phyloP scores from a whole-genome alignment of 2,329 filamentous ascomycete species.

The Cryphonectria parasitica region DNA sequence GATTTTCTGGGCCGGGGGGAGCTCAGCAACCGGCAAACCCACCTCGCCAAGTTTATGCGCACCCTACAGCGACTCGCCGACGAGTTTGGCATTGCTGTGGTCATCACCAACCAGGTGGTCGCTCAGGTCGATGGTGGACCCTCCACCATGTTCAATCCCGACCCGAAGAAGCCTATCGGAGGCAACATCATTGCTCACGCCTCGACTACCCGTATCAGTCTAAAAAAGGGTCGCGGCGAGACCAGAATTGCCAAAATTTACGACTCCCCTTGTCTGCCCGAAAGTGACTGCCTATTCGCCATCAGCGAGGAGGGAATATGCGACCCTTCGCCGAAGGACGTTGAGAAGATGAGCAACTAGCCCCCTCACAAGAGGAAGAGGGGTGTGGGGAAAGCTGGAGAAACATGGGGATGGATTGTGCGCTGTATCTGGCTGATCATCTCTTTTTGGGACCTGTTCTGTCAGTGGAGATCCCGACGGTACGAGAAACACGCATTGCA shows the following conservation, averaged over 20 bases:
- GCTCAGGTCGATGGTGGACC: conserved; percentile 97
- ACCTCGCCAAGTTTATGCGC: conserved; percentile 87
- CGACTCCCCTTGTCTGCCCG: conserved; percentile 94
- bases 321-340: conserved; percentile 92
- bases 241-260: conserved; percentile 99
- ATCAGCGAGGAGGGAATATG: conserved; percentile 97
- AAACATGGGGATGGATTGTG: neutral
- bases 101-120: conserved; percentile 98
- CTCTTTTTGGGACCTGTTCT: neutral
- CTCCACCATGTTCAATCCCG: conserved; percentile 95
- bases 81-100: conserved; percentile 93
- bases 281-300: conserved; percentile 95
- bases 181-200: conserved; percentile 99
- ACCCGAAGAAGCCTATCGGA: conserved; percentile 98
- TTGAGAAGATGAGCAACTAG: conserved; percentile 68
- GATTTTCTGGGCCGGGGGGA: conserved; percentile 98
- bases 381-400: conserved; percentile 27
- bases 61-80: conserved; percentile 77
- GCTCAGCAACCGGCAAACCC: conserved; percentile 88
- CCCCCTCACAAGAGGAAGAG: conserved; percentile 13
- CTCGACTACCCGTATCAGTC: conserved; percentile 88
- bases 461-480: neutral
- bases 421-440: neutral
- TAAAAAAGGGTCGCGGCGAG: conserved; percentile 95
- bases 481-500: neutral